A percentile compares a stretch with the other conserved stretches of the same genome.
phyloP scores from a whole-genome alignment of 2,329 filamentous ascomycete genomes.

The Botrytis deweyae region DNA sequence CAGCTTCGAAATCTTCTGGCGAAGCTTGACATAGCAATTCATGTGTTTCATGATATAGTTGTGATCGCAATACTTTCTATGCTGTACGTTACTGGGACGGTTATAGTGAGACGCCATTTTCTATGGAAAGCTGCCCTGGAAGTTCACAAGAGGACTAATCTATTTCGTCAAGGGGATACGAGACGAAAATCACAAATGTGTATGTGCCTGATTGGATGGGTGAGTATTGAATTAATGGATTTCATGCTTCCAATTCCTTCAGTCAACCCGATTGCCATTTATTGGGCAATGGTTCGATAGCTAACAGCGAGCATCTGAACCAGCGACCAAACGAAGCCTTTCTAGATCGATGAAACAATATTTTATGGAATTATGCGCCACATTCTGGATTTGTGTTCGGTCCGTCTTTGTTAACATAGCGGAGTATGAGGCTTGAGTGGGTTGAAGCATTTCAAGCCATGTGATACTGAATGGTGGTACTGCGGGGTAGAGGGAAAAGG shows the following conservation, averaged over 20 bases:
- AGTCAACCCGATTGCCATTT: not conserved
- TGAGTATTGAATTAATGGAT: not conserved
- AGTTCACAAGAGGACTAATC: not conserved
- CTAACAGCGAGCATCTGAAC: not conserved
- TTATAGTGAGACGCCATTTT: not conserved
- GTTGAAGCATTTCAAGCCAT: not conserved
- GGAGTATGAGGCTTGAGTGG: not conserved
- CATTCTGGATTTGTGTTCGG: not conserved
- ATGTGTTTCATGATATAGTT: not conserved
- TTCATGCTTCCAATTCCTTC: not conserved
- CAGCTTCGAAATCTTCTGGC: too few relatives aligned
- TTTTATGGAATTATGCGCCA: not conserved
- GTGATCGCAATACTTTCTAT: not conserved
- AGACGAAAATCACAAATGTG: not conserved
- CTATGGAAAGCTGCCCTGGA: not conserved
- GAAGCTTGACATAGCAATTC: not conserved
- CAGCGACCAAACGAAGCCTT: not conserved
- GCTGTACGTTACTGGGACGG: not conserved
- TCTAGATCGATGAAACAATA: not conserved
- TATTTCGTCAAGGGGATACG: not conserved
- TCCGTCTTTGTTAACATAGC: not conserved
- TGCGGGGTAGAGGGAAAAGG: not conserved
- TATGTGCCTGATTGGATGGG: not conserved
- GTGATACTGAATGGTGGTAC: not conserved
- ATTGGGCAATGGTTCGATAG: not conserved